Conservation (phyloP, 2,329 filamentous ascomycete species). For the Helotiales sp. region DNA sequence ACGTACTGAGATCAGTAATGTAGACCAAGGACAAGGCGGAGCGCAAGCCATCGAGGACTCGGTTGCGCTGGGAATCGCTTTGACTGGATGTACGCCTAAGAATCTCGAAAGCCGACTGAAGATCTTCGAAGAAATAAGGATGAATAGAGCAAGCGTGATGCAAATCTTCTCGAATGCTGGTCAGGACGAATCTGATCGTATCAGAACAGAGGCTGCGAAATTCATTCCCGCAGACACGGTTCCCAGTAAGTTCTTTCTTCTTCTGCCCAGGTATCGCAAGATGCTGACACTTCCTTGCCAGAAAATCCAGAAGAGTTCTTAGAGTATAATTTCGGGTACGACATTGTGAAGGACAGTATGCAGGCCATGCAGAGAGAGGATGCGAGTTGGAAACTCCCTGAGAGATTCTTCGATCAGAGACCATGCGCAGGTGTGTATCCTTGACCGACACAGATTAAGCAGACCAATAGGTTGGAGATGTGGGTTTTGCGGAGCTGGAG, state of each 20-base stretch:
- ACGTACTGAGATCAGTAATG: neutral
- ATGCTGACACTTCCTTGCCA: conserved; percentile 7
- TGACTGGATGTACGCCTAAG: conserved; percentile 47
- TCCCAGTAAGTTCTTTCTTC: conserved; percentile 38
- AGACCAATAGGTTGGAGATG: no score
- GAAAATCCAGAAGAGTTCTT: conserved; percentile 38
- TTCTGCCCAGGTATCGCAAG: neutral
- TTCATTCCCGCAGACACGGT: conserved; percentile 40
- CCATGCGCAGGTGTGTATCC: conserved; percentile 31
- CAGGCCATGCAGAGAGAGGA: conserved; percentile 19
- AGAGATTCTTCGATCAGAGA: conserved; percentile 30
- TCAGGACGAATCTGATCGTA: conserved; percentile 41
- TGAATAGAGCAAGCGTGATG: conserved; percentile 60
- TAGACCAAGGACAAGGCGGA: conserved; percentile 64
- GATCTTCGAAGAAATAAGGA: conserved; percentile 62
- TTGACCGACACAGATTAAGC: no score
- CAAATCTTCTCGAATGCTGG: conserved; percentile 53
- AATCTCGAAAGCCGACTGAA: conserved; percentile 60
- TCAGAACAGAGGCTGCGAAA: conserved; percentile 40
- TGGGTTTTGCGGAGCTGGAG: neutral
- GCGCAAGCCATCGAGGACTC: conserved; percentile 71
- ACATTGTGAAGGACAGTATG: conserved; percentile 34
- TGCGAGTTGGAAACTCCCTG: conserved; percentile 28
- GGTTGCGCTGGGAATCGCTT: conserved; percentile 59
- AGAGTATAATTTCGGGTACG: conserved; percentile 40